phyloP scores from a whole-genome alignment of 2,329 filamentous ascomycete species.

The Arachnomyces sp. region DNA sequence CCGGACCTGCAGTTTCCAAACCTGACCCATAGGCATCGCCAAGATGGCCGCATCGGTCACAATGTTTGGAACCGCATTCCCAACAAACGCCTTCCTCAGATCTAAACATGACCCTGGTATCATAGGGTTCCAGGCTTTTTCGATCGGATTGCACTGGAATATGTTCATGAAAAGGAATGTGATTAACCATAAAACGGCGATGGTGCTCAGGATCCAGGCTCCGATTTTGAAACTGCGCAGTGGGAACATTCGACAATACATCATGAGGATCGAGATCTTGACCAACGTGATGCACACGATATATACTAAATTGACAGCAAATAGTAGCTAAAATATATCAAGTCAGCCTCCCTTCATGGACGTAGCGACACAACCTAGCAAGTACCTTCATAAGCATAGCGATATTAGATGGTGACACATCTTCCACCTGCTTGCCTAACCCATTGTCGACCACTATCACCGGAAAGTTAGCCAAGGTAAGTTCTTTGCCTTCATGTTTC shows the following conservation, averaged over 20 bases:
- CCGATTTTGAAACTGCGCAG: slow-evolving; percentile 37
- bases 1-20: slow-evolving; percentile 20
- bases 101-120: slow-evolving; percentile 44
- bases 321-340: no score
- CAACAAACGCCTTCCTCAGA: slow-evolving; percentile 37
- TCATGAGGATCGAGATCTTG: slow-evolving; percentile 45
- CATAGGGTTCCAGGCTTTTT: slow-evolving; percentile 42
- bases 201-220: slow-evolving; percentile 33
- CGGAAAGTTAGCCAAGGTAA: no score
- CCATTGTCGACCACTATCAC: no score
- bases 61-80: slow-evolving; percentile 38
- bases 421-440: no score
- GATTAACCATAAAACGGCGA: slow-evolving; percentile 43
- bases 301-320: no score
- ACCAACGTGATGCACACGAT: slow-evolving; percentile 39
- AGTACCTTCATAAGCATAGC: no score
- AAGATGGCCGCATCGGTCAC: slow-evolving; percentile 21
- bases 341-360: no score
- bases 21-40: slow-evolving; percentile 17
- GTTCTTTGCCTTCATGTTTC: no score
- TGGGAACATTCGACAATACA: slow-evolving; percentile 49
- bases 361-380: no score
- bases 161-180: slow-evolving; percentile 44
- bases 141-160: slow-evolving; percentile 47
- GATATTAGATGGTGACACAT: no score